These are phyloP conservation scores for Arctostaphylos glauca DNA, from an alignment of 148 eudicot species.

Conservation along the genomic window DNA sequence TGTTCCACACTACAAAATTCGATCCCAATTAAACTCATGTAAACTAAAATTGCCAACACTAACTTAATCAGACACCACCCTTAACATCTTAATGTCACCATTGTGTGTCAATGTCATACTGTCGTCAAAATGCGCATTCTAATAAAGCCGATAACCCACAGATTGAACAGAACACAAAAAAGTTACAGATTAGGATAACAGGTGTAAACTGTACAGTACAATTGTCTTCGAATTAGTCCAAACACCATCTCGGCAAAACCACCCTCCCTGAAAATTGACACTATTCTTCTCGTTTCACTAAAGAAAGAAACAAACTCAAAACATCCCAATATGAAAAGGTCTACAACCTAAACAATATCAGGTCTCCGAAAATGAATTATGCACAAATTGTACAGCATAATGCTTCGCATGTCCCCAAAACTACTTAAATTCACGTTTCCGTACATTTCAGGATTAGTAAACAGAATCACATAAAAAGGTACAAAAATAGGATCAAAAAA, in stretches of 20 bases:
- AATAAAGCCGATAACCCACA: too few species aligned
- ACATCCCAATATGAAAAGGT: not conserved
- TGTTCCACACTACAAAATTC: not conserved
- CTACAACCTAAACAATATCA: not conserved
- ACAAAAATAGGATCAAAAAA: not conserved
- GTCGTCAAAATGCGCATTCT: not conserved
- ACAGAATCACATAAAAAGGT: not conserved
- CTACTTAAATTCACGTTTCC: not conserved
- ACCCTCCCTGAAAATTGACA: not conserved
- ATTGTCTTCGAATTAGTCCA: not conserved
- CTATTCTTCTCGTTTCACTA: not conserved
- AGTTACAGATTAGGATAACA: not conserved
- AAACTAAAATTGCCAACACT: not conserved
- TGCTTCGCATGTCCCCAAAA: not conserved
- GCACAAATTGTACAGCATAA: not conserved
- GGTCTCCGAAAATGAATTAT: not conserved
- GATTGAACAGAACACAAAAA: not conserved
- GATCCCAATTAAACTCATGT: not conserved
- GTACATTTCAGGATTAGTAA: not conserved
- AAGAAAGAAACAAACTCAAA: not conserved
- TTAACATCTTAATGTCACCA: not conserved
- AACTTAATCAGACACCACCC: not conserved
- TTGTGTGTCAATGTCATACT: not conserved
- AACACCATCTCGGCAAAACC: not conserved
- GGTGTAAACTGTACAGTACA: not conserved